Conservation (phyloP, 1,284 basidiomycete genomes). For the Cutaneotrichosporon daszewskae region DNA sequence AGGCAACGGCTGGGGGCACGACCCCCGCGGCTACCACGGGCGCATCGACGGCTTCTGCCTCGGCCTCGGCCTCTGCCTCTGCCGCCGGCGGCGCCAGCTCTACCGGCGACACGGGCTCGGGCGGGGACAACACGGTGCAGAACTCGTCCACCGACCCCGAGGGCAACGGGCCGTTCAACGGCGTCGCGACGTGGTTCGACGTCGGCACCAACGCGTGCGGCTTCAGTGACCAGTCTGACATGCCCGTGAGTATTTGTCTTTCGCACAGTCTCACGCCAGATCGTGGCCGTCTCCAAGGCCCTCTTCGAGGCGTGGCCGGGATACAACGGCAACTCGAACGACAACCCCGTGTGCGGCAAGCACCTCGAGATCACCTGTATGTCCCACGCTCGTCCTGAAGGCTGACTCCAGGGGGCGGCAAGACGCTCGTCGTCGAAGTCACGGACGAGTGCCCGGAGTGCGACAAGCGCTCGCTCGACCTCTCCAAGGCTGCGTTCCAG, state of each 20-base stretch:
- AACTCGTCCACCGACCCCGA: conserved; percentile 17
- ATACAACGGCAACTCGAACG: conserved; percentile 49
- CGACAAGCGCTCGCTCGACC: conserved; percentile 47
- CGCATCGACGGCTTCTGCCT: not conserved
- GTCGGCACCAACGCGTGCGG: conserved; percentile 38
- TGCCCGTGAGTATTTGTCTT: too few species aligned
- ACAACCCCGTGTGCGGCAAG: conserved; percentile 52
- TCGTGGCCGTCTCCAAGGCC: conserved; percentile 48
- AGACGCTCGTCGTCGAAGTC: conserved; percentile 46
- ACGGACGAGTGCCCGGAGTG: conserved; percentile 52
- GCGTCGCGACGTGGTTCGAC: conserved; percentile 41
- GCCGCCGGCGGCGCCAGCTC: not conserved
- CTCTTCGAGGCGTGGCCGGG: conserved; percentile 51
- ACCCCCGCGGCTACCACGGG: not conserved
- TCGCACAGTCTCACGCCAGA: conserved; percentile 17
- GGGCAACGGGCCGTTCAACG: conserved; percentile 40
- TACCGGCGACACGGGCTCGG: not conserved
- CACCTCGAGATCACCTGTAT: conserved; percentile 41
- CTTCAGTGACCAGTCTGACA: conserved; percentile 17
- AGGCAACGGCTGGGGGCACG: too few species aligned
- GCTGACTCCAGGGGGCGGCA: conserved; percentile 36
- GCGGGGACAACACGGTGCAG: not conserved
- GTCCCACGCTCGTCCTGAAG: not conserved
- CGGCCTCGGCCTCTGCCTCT: not conserved
- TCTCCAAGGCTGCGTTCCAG: conserved; percentile 48